Percentiles rank a stretch among this genome's conserved stretches.
These are phyloP conservation scores for Triangularia setosa DNA, from an alignment of 2,329 filamentous ascomycete genomes.

Conservation along the genomic window DNA sequence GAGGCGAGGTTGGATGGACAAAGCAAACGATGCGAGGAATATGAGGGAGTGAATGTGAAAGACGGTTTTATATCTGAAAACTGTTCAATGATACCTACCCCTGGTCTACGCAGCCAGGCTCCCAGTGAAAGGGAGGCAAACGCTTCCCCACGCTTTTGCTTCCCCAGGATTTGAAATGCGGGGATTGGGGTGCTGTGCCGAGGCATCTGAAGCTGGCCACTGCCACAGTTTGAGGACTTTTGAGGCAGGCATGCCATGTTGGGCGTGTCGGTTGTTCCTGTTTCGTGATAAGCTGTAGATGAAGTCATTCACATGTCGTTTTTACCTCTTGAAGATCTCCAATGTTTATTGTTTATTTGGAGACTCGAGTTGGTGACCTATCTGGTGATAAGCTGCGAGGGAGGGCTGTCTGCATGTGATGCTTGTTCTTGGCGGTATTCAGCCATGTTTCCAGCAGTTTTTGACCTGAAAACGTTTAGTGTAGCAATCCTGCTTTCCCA, in stretches of 20 bases:
- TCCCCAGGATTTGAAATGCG: background rate
- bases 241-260: too few species aligned
- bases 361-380: background rate
- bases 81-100: background rate
- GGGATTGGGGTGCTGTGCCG: background rate
- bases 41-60: background rate
- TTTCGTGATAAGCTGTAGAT: background rate
- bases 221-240: background rate
- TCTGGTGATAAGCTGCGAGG: background rate
- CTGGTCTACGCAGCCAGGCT: background rate
- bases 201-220: background rate
- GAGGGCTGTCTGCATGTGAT: background rate
- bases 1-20: background rate
- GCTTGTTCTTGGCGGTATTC: background rate
- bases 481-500: background rate
- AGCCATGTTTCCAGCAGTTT: background rate
- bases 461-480: too few species aligned
- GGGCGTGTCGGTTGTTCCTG: background rate
- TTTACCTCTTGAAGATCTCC: background rate
- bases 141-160: background rate
- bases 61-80: background rate
- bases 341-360: background rate
- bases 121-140: background rate
- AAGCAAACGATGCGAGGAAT: background rate
- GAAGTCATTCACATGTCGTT: background rate